Evolutionary conservation across 306 rosid genomes (phyloP).

Genomic region (Sesbania bispinosa): DNA sequence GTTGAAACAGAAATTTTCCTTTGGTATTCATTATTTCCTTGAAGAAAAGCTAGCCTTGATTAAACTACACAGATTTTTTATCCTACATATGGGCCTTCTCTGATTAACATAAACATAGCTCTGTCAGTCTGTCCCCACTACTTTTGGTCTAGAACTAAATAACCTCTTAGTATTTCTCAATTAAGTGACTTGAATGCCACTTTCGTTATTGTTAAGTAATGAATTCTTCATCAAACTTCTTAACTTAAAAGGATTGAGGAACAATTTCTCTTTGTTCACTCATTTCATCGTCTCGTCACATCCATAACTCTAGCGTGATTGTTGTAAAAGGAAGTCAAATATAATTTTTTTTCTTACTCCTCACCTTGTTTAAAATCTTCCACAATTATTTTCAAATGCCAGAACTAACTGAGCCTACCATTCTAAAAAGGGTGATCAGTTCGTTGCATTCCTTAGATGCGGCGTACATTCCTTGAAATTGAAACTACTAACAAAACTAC

Average conservation of each 20-base stretch:
- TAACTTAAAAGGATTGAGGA: neutral
- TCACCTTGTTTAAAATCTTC: neutral
- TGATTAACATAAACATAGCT: neutral
- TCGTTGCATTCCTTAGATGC: neutral
- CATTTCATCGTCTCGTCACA: neutral
- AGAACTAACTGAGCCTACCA: neutral
- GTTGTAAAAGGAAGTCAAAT: neutral
- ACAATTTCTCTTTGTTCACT: neutral
- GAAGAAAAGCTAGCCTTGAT: neutral
- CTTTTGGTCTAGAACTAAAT: slow-evolving; percentile 2
- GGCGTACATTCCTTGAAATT: neutral
- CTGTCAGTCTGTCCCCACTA: neutral
- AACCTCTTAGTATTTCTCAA: neutral
- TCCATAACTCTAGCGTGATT: neutral
- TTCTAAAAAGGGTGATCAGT: neutral
- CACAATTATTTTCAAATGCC: neutral
- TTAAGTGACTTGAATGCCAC: neutral
- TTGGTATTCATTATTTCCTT: neutral
- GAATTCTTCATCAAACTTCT: neutral
- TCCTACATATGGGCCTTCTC: neutral
- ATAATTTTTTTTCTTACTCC: neutral
- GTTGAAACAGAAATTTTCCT: neutral
- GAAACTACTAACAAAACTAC: neutral
- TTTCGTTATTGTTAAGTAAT: neutral
- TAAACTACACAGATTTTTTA: neutral